Percentiles rank a stretch among this genome's conserved stretches.
These are phyloP conservation scores for Trichocomaceae sp. DNA, from an alignment of 2,329 filamentous ascomycete genomes.

Conservation along the genomic window DNA sequence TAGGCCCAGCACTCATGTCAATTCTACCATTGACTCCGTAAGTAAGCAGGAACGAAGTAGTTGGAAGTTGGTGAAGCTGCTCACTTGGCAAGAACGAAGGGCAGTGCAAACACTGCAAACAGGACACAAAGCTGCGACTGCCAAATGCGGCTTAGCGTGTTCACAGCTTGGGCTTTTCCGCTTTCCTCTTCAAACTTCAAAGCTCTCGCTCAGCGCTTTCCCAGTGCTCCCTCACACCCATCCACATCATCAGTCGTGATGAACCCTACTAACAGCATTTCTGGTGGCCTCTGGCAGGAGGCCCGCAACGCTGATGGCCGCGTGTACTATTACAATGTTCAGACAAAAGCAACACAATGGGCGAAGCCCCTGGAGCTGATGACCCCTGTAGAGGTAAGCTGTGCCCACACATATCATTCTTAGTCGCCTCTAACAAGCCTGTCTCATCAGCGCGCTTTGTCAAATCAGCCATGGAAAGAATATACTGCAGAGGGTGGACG, in stretches of 20 bases:
- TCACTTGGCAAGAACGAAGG: not conserved
- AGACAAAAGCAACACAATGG: conserved; percentile 88
- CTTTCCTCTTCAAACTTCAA: not conserved
- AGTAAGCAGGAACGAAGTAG: too few species aligned
- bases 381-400: conserved; percentile 67
- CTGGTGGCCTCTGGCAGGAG: conserved; percentile 65
- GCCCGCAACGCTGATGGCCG: conserved; percentile 74
- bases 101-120: too few species aligned
- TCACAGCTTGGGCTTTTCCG: conserved; percentile 3
- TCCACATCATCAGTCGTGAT: conserved; percentile 16
- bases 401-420: not conserved
- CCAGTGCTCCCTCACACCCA: too few species aligned
- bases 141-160: conserved; percentile 10
- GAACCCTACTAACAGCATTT: conserved; percentile 55
- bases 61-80: too few species aligned
- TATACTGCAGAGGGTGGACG: conserved; percentile 79
- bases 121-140: conserved; percentile 1
- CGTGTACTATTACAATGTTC: conserved; percentile 82
- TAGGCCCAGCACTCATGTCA: conserved; percentile 19
- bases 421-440: not conserved
- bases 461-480: conserved; percentile 85
- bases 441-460: conserved; percentile 60
- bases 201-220: too few species aligned
- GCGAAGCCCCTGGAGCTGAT: conserved; percentile 86
- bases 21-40: too few species aligned